Evolutionary conservation across 345 rosid genomes (phyloP).

Genomic region (Eucalyptus sideroxylon): DNA sequence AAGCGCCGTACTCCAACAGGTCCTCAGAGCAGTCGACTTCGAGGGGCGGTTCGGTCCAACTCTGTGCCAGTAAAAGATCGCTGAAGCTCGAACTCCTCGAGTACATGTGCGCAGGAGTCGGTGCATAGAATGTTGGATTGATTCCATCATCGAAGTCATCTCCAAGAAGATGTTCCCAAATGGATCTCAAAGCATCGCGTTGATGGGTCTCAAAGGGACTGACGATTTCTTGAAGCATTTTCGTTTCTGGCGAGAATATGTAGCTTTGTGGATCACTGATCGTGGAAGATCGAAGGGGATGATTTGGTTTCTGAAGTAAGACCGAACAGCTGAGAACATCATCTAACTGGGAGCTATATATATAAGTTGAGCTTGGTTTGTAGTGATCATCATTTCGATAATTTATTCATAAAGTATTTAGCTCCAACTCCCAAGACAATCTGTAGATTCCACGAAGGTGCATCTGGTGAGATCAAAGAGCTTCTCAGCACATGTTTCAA

Average conservation of each 20-base stretch:
- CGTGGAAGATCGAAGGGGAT: not conserved
- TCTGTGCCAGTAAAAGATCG: slow-evolving; percentile 6
- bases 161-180: not conserved
- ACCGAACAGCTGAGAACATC: not conserved
- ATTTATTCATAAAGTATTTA: not conserved
- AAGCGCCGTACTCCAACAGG: slow-evolving; percentile 10
- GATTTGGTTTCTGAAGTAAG: not conserved
- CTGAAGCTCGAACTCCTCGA: slow-evolving; percentile 16
- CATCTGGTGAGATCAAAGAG: not conserved
- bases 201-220: not conserved
- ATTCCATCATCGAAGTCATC: not conserved
- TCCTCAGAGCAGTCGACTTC: slow-evolving; percentile 19
- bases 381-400: not conserved
- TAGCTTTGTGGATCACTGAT: not conserved
- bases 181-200: not conserved
- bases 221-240: not conserved
- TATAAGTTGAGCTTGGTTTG: not conserved
- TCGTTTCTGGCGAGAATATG: not conserved
- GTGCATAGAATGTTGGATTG: not conserved
- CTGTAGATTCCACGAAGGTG: not conserved
- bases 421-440: not conserved
- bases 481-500: not conserved
- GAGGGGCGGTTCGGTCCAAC: slow-evolving; percentile 20
- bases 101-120: not conserved
- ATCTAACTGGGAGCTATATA: not conserved